Conservation (phyloP, 805 yeast genomes). For the Starmera dryadoides region DNA sequence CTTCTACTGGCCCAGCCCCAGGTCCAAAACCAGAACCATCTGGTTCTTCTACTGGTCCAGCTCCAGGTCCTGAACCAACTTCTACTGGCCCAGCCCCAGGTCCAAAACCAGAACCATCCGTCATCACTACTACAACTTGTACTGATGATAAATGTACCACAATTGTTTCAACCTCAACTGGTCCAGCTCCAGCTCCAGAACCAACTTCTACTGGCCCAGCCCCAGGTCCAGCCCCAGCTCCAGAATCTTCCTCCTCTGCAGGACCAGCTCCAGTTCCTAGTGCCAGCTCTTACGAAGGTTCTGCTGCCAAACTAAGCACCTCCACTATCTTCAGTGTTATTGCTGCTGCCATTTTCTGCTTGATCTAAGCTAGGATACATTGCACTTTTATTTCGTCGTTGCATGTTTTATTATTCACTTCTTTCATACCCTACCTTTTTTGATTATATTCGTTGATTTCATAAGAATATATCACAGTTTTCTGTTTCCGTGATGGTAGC, state of each 20-base stretch:
- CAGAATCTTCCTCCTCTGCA: background rate
- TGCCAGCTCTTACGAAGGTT: background rate
- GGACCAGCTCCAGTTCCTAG: background rate
- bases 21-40: too few species aligned
- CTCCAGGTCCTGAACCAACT: conserved; percentile 7
- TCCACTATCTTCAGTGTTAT: background rate
- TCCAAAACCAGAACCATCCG: background rate
- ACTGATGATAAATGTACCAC: conserved; percentile 19
- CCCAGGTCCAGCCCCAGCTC: background rate
- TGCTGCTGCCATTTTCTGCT: too few species aligned
- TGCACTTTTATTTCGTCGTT: too few species aligned
- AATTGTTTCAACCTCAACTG: conserved; percentile 5
- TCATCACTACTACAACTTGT: conserved; percentile 1
- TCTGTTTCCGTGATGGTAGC: too few species aligned
- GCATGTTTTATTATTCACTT: too few species aligned
- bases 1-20: too few species aligned
- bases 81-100: background rate
- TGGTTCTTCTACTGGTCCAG: background rate
- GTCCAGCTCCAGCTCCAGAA: background rate
- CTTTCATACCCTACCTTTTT: too few species aligned
- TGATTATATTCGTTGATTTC: too few species aligned
- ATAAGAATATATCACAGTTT: too few species aligned
- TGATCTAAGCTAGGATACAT: too few species aligned
- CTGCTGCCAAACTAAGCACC: background rate
- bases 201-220: background rate